Conservation (phyloP, 371 early-diverging fungal species). For the Mucor circinelloides region DNA sequence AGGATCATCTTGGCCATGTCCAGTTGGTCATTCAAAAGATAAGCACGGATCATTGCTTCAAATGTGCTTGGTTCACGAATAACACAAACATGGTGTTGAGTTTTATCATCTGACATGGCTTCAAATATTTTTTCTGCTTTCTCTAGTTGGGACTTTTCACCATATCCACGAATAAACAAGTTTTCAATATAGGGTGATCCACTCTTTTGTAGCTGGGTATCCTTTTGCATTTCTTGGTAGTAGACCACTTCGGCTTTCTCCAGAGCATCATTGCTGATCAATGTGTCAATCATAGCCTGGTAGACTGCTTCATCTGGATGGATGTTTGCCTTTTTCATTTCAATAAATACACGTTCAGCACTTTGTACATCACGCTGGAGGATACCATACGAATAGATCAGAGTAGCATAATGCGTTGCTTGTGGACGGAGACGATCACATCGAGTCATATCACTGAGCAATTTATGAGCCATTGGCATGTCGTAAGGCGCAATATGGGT, state of each 20-base stretch:
- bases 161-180: constrained; percentile 65
- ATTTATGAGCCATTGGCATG: constrained; percentile 58
- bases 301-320: constrained; percentile 58
- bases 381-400: constrained; percentile 65
- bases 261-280: constrained; percentile 50
- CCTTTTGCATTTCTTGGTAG: constrained; percentile 21
- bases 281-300: constrained; percentile 62
- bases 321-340: constrained; percentile 45
- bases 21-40: constrained; percentile 48
- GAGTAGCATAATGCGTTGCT: constrained; percentile 62
- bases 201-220: constrained; percentile 26
- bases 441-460: constrained; percentile 54
- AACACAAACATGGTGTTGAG: constrained; percentile 24
- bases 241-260: constrained; percentile 51
- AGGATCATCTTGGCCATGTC: constrained; percentile 48
- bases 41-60: constrained; percentile 65
- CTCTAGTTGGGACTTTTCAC: constrained; percentile 43
- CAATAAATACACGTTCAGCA: constrained; percentile 52
- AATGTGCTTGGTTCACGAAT: constrained; percentile 67
- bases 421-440: constrained; percentile 48
- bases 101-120: constrained; percentile 55
- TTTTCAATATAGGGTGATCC: constrained; percentile 67
- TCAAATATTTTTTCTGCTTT: constrained; percentile 56
- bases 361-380: constrained; percentile 55
- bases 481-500: constrained; percentile 64